phyloP scores from a whole-genome alignment of 192 early-diverging fungal species.

The Linnemannia hyalina region DNA sequence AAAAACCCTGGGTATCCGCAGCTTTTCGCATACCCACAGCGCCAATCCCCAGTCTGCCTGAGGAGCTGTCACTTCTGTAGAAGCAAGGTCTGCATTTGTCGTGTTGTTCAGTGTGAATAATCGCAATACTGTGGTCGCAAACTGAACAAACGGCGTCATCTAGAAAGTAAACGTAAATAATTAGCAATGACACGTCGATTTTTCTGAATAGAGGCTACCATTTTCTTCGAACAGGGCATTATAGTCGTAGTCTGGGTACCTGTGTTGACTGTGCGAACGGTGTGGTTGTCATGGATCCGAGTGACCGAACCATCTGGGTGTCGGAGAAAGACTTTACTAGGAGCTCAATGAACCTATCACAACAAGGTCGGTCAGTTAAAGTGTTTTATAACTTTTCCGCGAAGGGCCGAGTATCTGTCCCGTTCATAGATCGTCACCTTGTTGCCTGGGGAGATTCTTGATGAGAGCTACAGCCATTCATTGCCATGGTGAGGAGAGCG shows the following conservation, averaged over 20 bases:
- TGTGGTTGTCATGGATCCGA: constrained; percentile 16
- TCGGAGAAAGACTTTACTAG: not conserved
- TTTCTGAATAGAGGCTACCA: not conserved
- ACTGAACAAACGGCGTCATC: not conserved
- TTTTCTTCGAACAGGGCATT: not conserved
- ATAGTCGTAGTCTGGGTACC: not conserved
- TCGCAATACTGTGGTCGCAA: constrained; percentile 1
- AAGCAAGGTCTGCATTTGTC: not conserved
- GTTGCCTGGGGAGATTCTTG: not conserved
- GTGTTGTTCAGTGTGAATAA: not conserved
- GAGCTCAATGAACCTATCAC: not conserved
- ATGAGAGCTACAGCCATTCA: not conserved
- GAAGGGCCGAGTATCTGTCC: not conserved
- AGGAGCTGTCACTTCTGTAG: not conserved
- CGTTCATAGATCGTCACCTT: not conserved
- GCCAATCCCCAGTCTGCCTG: constrained; percentile 25
- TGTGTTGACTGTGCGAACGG: not conserved
- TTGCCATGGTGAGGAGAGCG: not conserved
- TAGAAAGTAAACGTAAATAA: not conserved
- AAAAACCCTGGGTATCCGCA: constrained; percentile 39
- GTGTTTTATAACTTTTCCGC: no score
- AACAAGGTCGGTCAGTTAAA: not conserved
- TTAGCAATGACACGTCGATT: not conserved
- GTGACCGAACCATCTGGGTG: not conserved
- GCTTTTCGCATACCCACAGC: constrained; percentile 33